Percentiles rank a stretch among this genome's conserved stretches.
phyloP scores from a whole-genome alignment of 352 stramenopile genomes.

The Aphanomyces euteiches region DNA sequence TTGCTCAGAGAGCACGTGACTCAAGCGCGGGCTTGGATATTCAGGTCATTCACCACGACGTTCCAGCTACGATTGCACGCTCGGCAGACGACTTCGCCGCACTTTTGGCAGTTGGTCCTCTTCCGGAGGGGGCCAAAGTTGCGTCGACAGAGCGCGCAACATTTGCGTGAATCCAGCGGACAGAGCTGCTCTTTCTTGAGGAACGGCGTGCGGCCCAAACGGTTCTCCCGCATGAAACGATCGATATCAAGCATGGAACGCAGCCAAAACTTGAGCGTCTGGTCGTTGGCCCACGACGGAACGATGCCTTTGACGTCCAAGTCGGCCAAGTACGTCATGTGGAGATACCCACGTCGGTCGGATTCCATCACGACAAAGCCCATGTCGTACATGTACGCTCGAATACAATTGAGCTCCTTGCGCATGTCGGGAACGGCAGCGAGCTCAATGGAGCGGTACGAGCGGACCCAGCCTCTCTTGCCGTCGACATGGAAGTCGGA shows the following conservation, averaged over 20 bases:
- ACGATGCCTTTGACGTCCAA: conserved; percentile 4
- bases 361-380: conserved; percentile 7
- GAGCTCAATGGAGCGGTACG: too few relatives aligned
- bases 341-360: not conserved
- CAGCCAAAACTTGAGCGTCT: not conserved
- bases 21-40: too few relatives aligned
- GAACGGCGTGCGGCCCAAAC: too few relatives aligned
- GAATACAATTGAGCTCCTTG: not conserved
- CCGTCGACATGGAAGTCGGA: not conserved
- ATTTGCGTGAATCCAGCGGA: not conserved
- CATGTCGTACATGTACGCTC: conserved; percentile 7
- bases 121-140: too few relatives aligned
- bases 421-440: not conserved
- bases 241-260: too few relatives aligned
- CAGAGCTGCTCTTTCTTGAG: conserved; percentile 2
- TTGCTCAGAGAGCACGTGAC: too few relatives aligned
- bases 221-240: too few relatives aligned
- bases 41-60: too few relatives aligned
- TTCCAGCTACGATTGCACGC: too few relatives aligned
- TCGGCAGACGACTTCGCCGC: too few relatives aligned
- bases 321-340: too few relatives aligned
- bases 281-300: not conserved
- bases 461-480: conserved; percentile 1
- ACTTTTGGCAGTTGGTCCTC: too few relatives aligned
- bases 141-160: not conserved